Evolutionary conservation across 805 yeast genomes (phyloP).

Genomic region (Ogataea henricii): DNA sequence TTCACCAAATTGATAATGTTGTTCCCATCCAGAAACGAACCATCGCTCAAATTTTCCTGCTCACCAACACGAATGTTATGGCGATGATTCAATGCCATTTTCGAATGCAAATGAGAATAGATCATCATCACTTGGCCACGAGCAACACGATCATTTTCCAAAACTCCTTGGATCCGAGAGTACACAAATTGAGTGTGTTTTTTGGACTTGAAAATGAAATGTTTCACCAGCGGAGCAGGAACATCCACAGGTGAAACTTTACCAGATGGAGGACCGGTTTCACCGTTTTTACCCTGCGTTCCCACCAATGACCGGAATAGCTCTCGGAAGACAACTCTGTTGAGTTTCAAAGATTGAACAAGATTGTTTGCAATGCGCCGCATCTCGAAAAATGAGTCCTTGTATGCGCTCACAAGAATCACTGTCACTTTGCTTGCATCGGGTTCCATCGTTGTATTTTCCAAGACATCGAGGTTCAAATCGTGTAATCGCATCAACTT

Average conservation of each 20-base stretch:
- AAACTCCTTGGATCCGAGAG: conserved; percentile 26
- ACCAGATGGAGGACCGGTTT: conserved; percentile 33
- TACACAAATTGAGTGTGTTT: conserved; percentile 61
- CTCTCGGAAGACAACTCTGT: conserved; percentile 35
- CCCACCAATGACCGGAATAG: conserved; percentile 32
- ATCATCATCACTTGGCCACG: conserved; percentile 31
- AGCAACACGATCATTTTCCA: conserved; percentile 19
- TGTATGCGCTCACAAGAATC: conserved; percentile 64
- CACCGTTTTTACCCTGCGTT: conserved; percentile 32
- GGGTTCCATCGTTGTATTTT: conserved; percentile 12
- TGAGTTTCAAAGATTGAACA: conserved; percentile 42
- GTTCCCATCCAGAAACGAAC: conserved; percentile 17
- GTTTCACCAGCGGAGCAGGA: conserved; percentile 63
- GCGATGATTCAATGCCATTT: conserved; percentile 16
- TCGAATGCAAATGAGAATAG: conserved; percentile 31
- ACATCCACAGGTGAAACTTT: conserved; percentile 51
- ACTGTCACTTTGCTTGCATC: conserved; percentile 40
- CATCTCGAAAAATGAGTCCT: conserved; percentile 77
- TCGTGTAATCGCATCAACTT: conserved; percentile 33
- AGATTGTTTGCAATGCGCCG: conserved; percentile 59
- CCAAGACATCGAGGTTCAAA: conserved; percentile 24
- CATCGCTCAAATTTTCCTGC: neutral
- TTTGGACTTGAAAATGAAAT: conserved; percentile 79
- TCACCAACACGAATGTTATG: conserved; percentile 5
- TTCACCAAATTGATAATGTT: conserved; percentile 29